Base-by-base conservation (phyloP, 768 basidiomycete genomes). In the Clavulina sp. region DNA sequence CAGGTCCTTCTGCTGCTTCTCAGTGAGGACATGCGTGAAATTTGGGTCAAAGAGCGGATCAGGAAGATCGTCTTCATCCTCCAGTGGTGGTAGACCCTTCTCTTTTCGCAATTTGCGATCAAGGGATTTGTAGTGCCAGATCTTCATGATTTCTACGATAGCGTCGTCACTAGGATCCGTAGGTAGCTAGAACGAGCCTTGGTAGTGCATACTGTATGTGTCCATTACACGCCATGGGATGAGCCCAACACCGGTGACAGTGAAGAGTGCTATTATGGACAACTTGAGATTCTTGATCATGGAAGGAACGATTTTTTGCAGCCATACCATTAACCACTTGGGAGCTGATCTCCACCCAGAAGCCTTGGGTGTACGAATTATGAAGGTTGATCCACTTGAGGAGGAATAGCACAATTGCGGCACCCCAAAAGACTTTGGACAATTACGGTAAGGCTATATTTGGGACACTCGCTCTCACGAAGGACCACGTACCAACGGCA, bases 331-430 rank as follows among this genome's bases (percentile, higher is more conserved):
- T 86, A 57, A 72, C 76, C 38, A 87, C 69, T 61, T 91, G 86
- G 4, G 77, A 80, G 41, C 73, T 73, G 41, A 84, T 69, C 65
- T 87, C 84, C 16, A 86, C 73, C 87, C 86, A 91, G 51, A 82
- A 79, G 23, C 79, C 78, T 65, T 87, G 80, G 0, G 69, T 73
- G 50, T 81, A 72, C 5, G 68, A 63, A 57, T 83, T 80, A 58
- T 82, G 76, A 3, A 83, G 65, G 59, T 83, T 77, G 62, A 88
- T 86, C 41, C 77, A 70, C 60, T 74, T 76, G 23, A 64, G 66
- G 3, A 84, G 65, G 64, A 87, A 80, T 49, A 87, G 64, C 13
- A 87, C 81, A 55, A 91, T 78, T 3, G 80, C 86, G 21, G 83
- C 75, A 16, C 87, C 86, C 86, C 85, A 91, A 59, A 91, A 88